Percentiles rank a stretch among this genome's conserved stretches.
These are phyloP conservation scores for Tetracentron sinense DNA, from an alignment of 164 flowering plant genomes.

Conservation along the genomic window DNA sequence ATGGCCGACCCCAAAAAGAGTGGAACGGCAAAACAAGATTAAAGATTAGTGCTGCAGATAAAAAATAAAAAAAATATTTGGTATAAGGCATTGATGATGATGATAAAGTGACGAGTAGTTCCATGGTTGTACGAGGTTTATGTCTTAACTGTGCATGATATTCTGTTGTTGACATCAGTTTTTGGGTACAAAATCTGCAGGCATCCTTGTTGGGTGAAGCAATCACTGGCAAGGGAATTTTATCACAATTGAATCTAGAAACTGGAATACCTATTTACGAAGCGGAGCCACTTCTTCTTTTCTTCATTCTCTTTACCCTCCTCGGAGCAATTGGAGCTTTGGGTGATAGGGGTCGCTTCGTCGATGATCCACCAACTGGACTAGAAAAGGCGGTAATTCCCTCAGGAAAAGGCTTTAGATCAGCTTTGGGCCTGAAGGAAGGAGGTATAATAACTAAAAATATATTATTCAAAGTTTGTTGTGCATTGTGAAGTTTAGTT, in stretches of 20 bases:
- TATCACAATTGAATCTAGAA: constrained; percentile 82
- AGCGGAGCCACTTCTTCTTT: constrained; percentile 94
- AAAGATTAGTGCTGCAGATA: too few relatives aligned
- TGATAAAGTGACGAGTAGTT: too few relatives aligned
- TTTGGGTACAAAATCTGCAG: constrained; percentile 31
- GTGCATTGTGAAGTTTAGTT: background rate
- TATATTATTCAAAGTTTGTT: background rate
- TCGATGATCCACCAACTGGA: constrained; percentile 79
- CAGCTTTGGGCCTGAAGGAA: constrained; percentile 77
- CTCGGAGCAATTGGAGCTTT: constrained; percentile 96
- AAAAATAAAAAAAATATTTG: too few relatives aligned
- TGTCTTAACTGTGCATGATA: background rate
- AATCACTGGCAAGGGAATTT: constrained; percentile 90
- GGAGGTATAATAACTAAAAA: constrained; percentile 48
- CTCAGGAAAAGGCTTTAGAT: constrained; percentile 68
- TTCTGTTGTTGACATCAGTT: background rate
- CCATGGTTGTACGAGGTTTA: too few relatives aligned
- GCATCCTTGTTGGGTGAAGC: constrained; percentile 95
- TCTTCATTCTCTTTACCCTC: constrained; percentile 91
- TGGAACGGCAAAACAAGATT: too few relatives aligned
- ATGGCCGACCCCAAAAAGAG: too few relatives aligned
- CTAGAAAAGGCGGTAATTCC: constrained; percentile 71
- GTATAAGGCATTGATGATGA: too few relatives aligned
- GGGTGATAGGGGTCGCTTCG: constrained; percentile 88
- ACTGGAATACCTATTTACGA: constrained; percentile 95